Evolutionary conservation across 495 filamentous ascomycete species (phyloP).

Genomic region (Podospora conica): DNA sequence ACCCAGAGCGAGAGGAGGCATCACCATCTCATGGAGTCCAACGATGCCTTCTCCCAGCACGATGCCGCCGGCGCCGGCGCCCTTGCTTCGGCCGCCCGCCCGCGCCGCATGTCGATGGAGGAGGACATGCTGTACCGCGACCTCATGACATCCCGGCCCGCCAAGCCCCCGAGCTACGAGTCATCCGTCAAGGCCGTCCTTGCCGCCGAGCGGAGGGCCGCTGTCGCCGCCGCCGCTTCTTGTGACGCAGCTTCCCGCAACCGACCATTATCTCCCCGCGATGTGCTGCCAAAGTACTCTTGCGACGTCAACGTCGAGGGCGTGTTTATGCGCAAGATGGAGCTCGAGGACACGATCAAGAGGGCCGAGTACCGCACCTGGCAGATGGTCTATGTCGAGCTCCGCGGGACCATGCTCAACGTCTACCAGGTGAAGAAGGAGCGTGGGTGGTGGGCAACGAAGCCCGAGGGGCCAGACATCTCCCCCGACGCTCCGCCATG

Average conservation of each 20-base stretch:
- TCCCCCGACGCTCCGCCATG: conserved; percentile 39
- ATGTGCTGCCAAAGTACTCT: conserved; percentile 49
- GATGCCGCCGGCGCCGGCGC: conserved; percentile 22
- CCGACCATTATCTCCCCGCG: conserved; percentile 9
- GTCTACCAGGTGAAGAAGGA: conserved; percentile 49
- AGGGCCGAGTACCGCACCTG: conserved; percentile 47
- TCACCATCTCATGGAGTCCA: conserved; percentile 21
- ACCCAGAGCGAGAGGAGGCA: conserved; percentile 8
- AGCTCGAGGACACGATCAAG: conserved; percentile 52
- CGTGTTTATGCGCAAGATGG: conserved; percentile 51
- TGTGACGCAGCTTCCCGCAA: neutral
- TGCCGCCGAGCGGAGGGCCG: conserved; percentile 35
- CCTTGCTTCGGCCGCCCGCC: conserved; percentile 17
- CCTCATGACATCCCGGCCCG: conserved; percentile 30
- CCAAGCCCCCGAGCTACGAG: conserved; percentile 34
- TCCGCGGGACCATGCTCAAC: conserved; percentile 55
- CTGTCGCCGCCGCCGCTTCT: conserved; percentile 22
- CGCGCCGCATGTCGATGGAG: conserved; percentile 36
- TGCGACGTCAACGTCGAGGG: conserved; percentile 48
- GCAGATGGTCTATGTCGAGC: conserved; percentile 49
- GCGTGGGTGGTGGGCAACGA: conserved; percentile 32
- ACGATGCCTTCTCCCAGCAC: conserved; percentile 32
- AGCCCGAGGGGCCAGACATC: conserved; percentile 27
- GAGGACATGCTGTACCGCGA: conserved; percentile 35
- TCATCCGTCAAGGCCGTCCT: conserved; percentile 28